phyloP scores from a whole-genome alignment of 2,329 filamentous ascomycete genomes.

The Harringtonia aguacate region DNA sequence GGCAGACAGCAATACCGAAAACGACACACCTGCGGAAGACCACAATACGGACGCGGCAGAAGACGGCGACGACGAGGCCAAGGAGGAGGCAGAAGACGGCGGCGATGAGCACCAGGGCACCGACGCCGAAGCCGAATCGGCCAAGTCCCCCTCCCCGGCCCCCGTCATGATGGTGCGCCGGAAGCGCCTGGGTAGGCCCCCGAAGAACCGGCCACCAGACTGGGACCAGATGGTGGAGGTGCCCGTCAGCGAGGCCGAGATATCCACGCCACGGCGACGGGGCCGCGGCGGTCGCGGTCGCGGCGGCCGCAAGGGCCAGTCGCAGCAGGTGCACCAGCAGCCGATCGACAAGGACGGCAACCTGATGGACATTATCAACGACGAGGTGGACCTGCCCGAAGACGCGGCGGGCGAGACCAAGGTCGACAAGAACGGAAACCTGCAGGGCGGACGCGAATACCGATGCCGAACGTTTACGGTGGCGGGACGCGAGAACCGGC shows the following conservation, averaged over 20 bases:
- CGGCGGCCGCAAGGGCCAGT: slow-evolving; percentile 56
- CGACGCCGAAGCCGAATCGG: slow-evolving; percentile 24
- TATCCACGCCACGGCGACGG: slow-evolving; percentile 46
- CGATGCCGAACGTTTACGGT: slow-evolving; percentile 93
- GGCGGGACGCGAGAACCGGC: slow-evolving; percentile 65
- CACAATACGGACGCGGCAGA: slow-evolving; percentile 24
- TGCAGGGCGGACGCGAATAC: slow-evolving; percentile 80
- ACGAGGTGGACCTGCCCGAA: slow-evolving; percentile 82
- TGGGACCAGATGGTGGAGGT: slow-evolving; percentile 57
- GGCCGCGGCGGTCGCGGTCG: slow-evolving; percentile 59
- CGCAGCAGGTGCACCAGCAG: slow-evolving; percentile 62
- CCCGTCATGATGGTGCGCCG: slow-evolving; percentile 57
- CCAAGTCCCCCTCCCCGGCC: slow-evolving; percentile 42
- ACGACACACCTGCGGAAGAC: slow-evolving; percentile 17
- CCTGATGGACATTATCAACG: slow-evolving; percentile 78
- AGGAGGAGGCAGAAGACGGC: slow-evolving; percentile 26
- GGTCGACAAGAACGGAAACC: slow-evolving; percentile 78
- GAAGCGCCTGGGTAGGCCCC: slow-evolving; percentile 73
- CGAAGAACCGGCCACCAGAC: slow-evolving; percentile 73
- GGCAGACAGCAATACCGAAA: background rate
- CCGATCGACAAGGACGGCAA: slow-evolving; percentile 91
- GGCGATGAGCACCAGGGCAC: slow-evolving; percentile 24
- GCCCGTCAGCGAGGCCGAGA: slow-evolving; percentile 33
- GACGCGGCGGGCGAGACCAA: slow-evolving; percentile 86
- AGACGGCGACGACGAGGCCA: slow-evolving; percentile 26